Conservation (phyloP, 805 yeast genomes). For the Metschnikowia cerradonensis region DNA sequence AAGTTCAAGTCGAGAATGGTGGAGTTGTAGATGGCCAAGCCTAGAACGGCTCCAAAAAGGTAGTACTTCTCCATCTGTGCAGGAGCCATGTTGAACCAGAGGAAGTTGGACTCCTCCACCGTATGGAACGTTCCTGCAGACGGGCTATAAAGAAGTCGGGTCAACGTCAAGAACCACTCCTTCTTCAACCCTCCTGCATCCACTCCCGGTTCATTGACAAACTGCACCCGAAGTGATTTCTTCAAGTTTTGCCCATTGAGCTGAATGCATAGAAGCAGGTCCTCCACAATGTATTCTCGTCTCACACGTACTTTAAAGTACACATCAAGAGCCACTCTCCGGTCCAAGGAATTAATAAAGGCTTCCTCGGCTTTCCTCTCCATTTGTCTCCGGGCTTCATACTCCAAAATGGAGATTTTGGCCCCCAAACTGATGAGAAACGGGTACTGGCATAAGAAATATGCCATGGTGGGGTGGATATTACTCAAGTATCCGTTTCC, state of each 20-base stretch:
- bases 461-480: slow-evolving; percentile 15
- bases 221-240: slow-evolving; percentile 74
- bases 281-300: slow-evolving; percentile 62
- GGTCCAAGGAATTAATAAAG: slow-evolving; percentile 68
- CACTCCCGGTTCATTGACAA: slow-evolving; percentile 84
- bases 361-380: slow-evolving; percentile 87
- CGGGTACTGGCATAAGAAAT: slow-evolving; percentile 81
- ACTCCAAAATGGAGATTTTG: slow-evolving; percentile 74
- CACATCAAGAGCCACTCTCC: slow-evolving; percentile 58
- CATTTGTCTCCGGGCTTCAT: slow-evolving; percentile 79
- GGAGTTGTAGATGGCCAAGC: slow-evolving; percentile 87
- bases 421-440: slow-evolving; percentile 77
- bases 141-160: slow-evolving; percentile 66
- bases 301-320: slow-evolving; percentile 66
- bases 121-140: slow-evolving; percentile 61
- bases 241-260: slow-evolving; percentile 56
- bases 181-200: slow-evolving; percentile 94
- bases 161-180: slow-evolving; percentile 85
- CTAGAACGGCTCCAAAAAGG: slow-evolving; percentile 80
- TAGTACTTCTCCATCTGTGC: slow-evolving; percentile 54
- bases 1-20: slow-evolving; percentile 77
- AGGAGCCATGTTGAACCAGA: slow-evolving; percentile 69
- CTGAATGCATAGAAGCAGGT: slow-evolving; percentile 65
- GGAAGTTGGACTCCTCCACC: slow-evolving; percentile 62
- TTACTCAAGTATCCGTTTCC: slow-evolving; percentile 26